phyloP scores from a whole-genome alignment of 495 filamentous ascomycete genomes.

The Penicillium diatomitis region DNA sequence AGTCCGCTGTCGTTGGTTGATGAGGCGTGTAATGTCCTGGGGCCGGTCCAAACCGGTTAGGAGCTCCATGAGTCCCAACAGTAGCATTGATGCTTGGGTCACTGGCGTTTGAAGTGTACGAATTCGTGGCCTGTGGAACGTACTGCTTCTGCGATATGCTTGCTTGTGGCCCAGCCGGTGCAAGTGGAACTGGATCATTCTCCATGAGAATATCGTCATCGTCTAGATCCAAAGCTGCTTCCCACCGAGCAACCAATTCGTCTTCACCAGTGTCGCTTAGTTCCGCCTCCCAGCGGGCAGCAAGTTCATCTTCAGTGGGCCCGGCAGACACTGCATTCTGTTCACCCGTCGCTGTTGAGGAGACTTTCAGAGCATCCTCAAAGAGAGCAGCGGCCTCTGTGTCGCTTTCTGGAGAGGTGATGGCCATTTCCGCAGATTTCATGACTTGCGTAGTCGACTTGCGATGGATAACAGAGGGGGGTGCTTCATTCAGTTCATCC shows the following conservation, averaged over 20 bases:
- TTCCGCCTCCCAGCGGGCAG: slow-evolving; percentile 75
- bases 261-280: slow-evolving; percentile 50
- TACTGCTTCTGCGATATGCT: slow-evolving; percentile 4
- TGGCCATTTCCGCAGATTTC: slow-evolving; percentile 18
- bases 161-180: slow-evolving; percentile 20
- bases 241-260: slow-evolving; percentile 74
- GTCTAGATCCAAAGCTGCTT: slow-evolving; percentile 65
- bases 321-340: slow-evolving; percentile 9
- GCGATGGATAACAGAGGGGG: slow-evolving; percentile 23
- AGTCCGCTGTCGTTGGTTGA: slow-evolving; percentile 35
- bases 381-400: slow-evolving; percentile 24
- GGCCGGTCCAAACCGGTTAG: slow-evolving; percentile 11
- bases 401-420: slow-evolving; percentile 25
- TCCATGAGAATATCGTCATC: slow-evolving; percentile 71
- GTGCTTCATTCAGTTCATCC: slow-evolving; percentile 3
- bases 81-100: slow-evolving; percentile 20
- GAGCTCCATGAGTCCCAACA: slow-evolving; percentile 22
- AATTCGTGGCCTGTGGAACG: slow-evolving; percentile 9
- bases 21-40: slow-evolving; percentile 31
- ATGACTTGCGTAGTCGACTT: slow-evolving; percentile 39
- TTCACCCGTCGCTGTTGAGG: slow-evolving; percentile 9
- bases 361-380: slow-evolving; percentile 22
- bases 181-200: slow-evolving; percentile 29
- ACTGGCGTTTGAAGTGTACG: neutral
- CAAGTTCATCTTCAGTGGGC: slow-evolving; percentile 50